Base-by-base conservation (phyloP, 2,329 filamentous ascomycete genomes). In the Cercospora sp. region DNA sequence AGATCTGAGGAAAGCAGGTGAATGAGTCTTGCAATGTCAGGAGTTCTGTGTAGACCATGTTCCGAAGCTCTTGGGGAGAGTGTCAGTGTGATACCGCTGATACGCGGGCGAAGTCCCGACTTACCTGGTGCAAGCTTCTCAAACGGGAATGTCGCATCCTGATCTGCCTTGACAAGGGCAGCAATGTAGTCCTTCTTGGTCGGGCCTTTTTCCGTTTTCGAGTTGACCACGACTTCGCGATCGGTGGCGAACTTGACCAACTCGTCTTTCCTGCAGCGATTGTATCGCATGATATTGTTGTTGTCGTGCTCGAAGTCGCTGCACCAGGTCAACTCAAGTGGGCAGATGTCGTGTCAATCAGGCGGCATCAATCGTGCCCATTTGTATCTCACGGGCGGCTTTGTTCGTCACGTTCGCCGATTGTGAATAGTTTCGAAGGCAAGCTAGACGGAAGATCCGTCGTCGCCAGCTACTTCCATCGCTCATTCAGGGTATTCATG, bases 1-100 rank as follows among this genome's bases (percentile, higher is more conserved):
- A 75, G 60, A 83, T 78, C 23, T 75, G 72, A 3, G 81, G 77
- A 70, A 80, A 74, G 30, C 84, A 74, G 70, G 80, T 73, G 20
- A 61, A 68, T 8, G 66, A 68, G 18, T 68, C 18, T 16, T 59
- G 12, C 13, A 68, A 20, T 2, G 63, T 66, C 20, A 70, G 63
- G 18, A 70, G 63, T 1, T 68, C 55, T 18, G 64, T 31, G 51
- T 69, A 70, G 10, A 69, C 57, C 9, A 30, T 20, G 33, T 63
- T 70, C 4, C 69, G 67, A 39, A 69, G 57, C 57, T 70, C 67
- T 36, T 36, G 42, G 18, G 2, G 9, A 30, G 13, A 18, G 31
- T 28, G 30, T 65, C 12, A 65, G 55, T 39, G 48, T n/a, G 59
- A n/a, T 30, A 23, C 16, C 28, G 18, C 5, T 23, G 30, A 26